phyloP scores from a whole-genome alignment of 2,329 filamentous ascomycete species.

The Zarea fungicola region DNA sequence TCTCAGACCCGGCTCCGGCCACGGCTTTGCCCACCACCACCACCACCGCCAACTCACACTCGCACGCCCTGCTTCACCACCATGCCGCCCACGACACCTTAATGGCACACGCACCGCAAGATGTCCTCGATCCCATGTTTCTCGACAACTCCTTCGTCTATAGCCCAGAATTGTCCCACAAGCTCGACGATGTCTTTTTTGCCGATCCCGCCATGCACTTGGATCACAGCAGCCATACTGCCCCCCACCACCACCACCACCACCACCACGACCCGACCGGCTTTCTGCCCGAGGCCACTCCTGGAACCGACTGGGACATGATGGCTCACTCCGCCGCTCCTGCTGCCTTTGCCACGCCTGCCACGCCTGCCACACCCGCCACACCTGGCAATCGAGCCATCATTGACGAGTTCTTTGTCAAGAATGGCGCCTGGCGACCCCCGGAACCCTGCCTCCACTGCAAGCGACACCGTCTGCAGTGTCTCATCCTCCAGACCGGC shows the following conservation, averaged over 20 bases:
- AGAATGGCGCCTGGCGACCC: slow-evolving; percentile 38
- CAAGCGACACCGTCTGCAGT: slow-evolving; percentile 39
- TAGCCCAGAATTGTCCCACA: background rate
- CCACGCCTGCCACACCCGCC: too few relatives aligned
- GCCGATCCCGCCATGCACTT: too few relatives aligned
- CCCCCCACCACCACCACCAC: background rate
- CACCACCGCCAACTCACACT: background rate
- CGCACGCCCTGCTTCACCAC: too few relatives aligned
- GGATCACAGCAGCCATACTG: too few relatives aligned
- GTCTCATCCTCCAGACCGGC: slow-evolving; percentile 42
- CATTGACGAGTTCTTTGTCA: slow-evolving; percentile 33
- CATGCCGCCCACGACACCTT: background rate
- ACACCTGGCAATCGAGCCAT: slow-evolving; percentile 15
- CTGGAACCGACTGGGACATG: background rate
- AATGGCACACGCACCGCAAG: background rate
- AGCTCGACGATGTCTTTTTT: slow-evolving; percentile 6
- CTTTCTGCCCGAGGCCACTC: slow-evolving; percentile 1
- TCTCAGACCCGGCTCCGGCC: background rate
- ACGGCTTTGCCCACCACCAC: background rate
- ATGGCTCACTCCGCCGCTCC: too few relatives aligned
- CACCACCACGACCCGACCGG: background rate
- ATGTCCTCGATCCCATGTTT: slow-evolving; percentile 1
- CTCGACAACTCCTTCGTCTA: background rate
- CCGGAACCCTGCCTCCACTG: slow-evolving; percentile 40
- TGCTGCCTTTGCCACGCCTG: too few relatives aligned